These are phyloP conservation scores for Neurospora sp. DNA, from an alignment of 495 filamentous ascomycete genomes.

Conservation along the genomic window DNA sequence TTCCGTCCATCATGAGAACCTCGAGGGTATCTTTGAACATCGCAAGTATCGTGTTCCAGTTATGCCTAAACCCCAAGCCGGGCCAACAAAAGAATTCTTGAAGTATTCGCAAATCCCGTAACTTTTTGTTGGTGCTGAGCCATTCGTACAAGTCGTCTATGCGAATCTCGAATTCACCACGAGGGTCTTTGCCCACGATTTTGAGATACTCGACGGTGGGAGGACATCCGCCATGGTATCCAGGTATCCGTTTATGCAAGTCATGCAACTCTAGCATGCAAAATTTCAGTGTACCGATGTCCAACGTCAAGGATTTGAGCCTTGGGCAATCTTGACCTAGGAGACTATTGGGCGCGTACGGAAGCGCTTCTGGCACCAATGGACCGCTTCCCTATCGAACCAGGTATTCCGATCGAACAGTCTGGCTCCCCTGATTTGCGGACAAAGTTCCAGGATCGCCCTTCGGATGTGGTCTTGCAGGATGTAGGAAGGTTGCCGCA, in stretches of 20 bases:
- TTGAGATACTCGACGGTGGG: neutral
- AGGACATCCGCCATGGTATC: neutral
- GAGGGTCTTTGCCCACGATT: neutral
- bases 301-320: neutral
- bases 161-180: neutral
- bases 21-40: neutral
- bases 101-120: neutral
- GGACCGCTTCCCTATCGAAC: neutral
- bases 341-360: neutral
- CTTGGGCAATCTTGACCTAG: neutral
- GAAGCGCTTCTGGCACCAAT: neutral
- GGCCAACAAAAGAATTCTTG: neutral
- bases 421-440: neutral
- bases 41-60: neutral
- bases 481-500: too few species aligned
- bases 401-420: neutral
- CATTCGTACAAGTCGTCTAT: neutral
- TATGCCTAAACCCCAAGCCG: neutral
- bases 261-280: too few species aligned
- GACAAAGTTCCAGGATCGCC: neutral
- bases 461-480: neutral
- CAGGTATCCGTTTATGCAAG: too few species aligned
- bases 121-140: neutral
- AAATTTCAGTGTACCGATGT: neutral
- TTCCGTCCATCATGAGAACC: neutral